phyloP scores from a whole-genome alignment of 1,284 basidiomycete genomes.

The Rhodotorula sp. region DNA sequence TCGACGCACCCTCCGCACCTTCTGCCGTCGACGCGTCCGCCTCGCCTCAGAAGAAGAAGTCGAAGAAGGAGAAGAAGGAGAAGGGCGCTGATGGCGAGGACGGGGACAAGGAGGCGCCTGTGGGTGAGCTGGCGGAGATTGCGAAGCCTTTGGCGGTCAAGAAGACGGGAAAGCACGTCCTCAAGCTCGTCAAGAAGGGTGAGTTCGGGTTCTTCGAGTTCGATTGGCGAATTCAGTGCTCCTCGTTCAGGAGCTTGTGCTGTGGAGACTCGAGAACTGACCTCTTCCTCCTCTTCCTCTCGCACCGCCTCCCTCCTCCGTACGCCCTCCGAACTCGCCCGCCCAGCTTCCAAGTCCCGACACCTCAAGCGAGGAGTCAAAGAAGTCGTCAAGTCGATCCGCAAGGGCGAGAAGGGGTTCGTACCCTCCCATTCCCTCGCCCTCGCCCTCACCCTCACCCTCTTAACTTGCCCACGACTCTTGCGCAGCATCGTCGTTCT shows the following conservation, averaged over 20 bases:
- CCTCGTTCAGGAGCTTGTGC: background rate
- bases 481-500: constrained; percentile 74
- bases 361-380: constrained; percentile 94
- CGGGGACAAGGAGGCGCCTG: constrained; percentile 62
- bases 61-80: constrained; percentile 40
- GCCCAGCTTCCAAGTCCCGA: constrained; percentile 77
- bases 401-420: constrained; percentile 92
- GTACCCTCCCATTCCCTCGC: constrained; percentile 44
- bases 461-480: background rate
- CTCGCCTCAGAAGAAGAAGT: constrained; percentile 45
- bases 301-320: background rate
- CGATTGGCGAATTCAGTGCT: no score
- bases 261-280: background rate
- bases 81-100: constrained; percentile 50
- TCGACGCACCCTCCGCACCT: constrained; percentile 20
- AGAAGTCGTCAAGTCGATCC: constrained; percentile 91
- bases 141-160: constrained; percentile 85
- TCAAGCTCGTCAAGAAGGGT: constrained; percentile 92
- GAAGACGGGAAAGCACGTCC: constrained; percentile 86
- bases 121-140: constrained; percentile 82
- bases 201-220: constrained; percentile 31
- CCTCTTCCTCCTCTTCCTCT: background rate
- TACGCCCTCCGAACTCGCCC: background rate
- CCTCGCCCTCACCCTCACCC: background rate
- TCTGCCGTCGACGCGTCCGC: background rate